Evolutionary conservation across 2,329 filamentous ascomycete genomes (phyloP).

Genomic region (Xylariaceae sp.): DNA sequence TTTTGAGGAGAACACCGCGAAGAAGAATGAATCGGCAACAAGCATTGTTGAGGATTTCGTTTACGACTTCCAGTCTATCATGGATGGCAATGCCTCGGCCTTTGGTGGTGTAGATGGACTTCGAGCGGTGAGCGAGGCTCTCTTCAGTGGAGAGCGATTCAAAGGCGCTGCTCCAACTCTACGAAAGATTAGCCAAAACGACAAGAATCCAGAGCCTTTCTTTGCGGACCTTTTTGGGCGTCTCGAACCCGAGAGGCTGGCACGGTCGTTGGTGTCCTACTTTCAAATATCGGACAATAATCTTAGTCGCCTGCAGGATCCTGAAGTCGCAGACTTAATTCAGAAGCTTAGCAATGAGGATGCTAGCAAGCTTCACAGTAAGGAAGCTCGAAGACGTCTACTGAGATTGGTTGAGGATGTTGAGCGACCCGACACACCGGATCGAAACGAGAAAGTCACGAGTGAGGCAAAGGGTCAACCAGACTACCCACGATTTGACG

Average conservation of each 20-base stretch:
- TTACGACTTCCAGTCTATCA: conserved; percentile 9
- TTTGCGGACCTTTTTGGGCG: conserved; percentile 1
- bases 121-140: conserved; percentile 4
- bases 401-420: neutral
- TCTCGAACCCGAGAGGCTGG: neutral
- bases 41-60: conserved; percentile 11
- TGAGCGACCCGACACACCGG: neutral
- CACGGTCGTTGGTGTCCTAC: conserved; percentile 2
- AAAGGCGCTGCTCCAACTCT: neutral
- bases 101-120: conserved; percentile 14
- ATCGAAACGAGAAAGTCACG: neutral
- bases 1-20: conserved; percentile 5
- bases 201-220: conserved; percentile 1
- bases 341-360: neutral
- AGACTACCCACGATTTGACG: conserved; percentile 2
- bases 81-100: neutral
- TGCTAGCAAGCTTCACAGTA: neutral
- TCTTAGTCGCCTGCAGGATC: neutral
- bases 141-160: neutral
- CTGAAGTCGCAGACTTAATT: conserved; percentile 4
- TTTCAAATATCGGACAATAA: conserved; percentile 2
- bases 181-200: neutral
- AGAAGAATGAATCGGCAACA: conserved; percentile 14
- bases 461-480: conserved; percentile 1
- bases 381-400: neutral